Evolutionary conservation across 495 filamentous ascomycete genomes (phyloP).

Genomic region (Hypoxylon trugodes): DNA sequence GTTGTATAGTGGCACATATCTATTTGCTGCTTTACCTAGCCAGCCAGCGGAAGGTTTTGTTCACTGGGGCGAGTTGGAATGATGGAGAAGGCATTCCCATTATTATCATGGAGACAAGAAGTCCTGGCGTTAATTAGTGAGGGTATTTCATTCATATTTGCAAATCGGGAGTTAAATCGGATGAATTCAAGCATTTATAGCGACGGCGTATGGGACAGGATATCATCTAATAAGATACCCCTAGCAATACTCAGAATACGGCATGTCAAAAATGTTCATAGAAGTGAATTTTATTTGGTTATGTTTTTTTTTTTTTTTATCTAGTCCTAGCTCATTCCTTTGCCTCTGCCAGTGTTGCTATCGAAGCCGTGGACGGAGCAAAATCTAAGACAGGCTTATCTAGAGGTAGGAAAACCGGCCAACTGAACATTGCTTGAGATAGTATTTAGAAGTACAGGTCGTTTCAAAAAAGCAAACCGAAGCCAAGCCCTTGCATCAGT

Average conservation of each 20-base stretch:
- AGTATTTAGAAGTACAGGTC: constrained; percentile 28
- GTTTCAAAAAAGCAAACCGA: background rate
- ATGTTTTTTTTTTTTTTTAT: too few relatives aligned
- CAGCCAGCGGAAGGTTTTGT: constrained; percentile 64
- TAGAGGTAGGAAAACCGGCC: constrained; percentile 5
- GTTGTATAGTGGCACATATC: constrained; percentile 66
- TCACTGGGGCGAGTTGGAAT: constrained; percentile 65
- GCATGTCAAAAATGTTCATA: background rate
- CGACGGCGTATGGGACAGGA: background rate
- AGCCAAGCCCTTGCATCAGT: background rate
- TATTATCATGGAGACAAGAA: constrained; percentile 48
- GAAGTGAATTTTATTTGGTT: background rate
- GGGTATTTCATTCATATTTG: background rate
- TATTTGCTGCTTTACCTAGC: constrained; percentile 72
- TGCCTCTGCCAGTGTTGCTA: background rate
- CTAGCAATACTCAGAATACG: background rate
- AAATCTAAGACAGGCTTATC: background rate
- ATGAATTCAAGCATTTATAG: background rate
- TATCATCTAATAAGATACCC: background rate
- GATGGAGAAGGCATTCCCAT: constrained; percentile 62
- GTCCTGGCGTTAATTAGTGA: background rate
- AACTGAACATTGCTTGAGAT: background rate
- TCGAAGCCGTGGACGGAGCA: background rate
- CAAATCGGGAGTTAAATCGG: background rate
- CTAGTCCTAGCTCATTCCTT: background rate